phyloP scores from a whole-genome alignment of 768 basidiomycete species.

The Naganishia kalamii region DNA sequence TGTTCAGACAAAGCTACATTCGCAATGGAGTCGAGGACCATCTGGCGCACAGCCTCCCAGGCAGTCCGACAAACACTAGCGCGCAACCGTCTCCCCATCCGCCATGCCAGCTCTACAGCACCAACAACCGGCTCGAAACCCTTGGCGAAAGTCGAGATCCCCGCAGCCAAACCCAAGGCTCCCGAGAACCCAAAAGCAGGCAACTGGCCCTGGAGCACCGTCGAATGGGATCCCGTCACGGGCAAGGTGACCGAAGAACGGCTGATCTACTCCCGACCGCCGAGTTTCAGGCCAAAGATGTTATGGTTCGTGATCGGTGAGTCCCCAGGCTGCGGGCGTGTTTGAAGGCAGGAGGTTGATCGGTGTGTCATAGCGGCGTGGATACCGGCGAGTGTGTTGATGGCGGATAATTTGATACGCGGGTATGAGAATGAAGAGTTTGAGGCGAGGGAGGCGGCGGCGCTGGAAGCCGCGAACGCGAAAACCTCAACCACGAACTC shows the following conservation, averaged over 20 bases:
- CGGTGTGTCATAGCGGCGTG: not conserved
- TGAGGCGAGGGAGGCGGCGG: not conserved
- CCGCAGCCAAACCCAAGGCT: not conserved
- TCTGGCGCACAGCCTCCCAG: no score
- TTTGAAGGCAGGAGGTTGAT: not conserved
- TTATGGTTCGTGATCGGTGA: conserved; percentile 21
- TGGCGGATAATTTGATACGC: conserved; percentile 7
- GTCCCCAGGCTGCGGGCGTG: not conserved
- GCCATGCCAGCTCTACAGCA: not conserved
- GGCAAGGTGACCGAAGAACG: conserved; percentile 14
- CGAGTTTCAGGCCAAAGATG: conserved; percentile 17
- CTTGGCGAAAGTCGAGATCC: not conserved
- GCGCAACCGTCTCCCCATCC: no score
- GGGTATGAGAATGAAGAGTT: conserved; percentile 12
- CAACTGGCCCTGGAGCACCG: conserved; percentile 20
- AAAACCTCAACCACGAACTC: not conserved
- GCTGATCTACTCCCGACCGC: conserved; percentile 14
- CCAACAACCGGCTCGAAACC: not conserved
- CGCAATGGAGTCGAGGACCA: no score
- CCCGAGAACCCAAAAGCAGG: not conserved
- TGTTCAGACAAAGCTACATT: no score
- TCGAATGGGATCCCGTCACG: not conserved
- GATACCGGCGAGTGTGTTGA: conserved; percentile 7
- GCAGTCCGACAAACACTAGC: no score
- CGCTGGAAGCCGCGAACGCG: not conserved